phyloP scores from a whole-genome alignment of 257 asterid species.

The Solanum etuberosum region DNA sequence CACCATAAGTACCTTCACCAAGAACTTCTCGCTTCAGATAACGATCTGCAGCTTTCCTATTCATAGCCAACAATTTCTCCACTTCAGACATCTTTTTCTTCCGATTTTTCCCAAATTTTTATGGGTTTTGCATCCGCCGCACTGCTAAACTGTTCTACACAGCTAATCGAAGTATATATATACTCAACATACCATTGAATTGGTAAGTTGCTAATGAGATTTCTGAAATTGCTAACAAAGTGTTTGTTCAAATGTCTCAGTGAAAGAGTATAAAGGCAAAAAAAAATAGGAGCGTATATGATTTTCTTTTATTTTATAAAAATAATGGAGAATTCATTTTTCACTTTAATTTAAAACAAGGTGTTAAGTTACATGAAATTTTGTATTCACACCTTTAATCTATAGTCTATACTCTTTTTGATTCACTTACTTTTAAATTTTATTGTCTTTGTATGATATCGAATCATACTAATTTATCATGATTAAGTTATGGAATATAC shows the following conservation, averaged over 20 bases:
- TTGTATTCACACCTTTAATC: background rate
- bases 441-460: background rate
- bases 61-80: slow-evolving; percentile 1
- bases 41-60: slow-evolving; percentile 76
- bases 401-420: background rate
- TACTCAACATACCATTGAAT: background rate
- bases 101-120: background rate
- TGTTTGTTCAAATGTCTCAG: background rate
- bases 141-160: background rate
- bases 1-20: slow-evolving; percentile 98
- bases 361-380: background rate
- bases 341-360: background rate
- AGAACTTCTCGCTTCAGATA: slow-evolving; percentile 76
- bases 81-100: background rate
- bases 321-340: background rate
- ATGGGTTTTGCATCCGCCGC: background rate
- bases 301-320: background rate
- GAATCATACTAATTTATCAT: background rate
- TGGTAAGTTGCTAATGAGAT: background rate
- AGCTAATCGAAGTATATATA: background rate
- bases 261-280: background rate
- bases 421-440: too few relatives aligned
- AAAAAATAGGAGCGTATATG: background rate
- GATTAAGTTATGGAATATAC: background rate
- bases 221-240: background rate